These are phyloP conservation scores for Aspergillus sp. DNA, from an alignment of 2,329 filamentous ascomycete species.

Conservation along the genomic window DNA sequence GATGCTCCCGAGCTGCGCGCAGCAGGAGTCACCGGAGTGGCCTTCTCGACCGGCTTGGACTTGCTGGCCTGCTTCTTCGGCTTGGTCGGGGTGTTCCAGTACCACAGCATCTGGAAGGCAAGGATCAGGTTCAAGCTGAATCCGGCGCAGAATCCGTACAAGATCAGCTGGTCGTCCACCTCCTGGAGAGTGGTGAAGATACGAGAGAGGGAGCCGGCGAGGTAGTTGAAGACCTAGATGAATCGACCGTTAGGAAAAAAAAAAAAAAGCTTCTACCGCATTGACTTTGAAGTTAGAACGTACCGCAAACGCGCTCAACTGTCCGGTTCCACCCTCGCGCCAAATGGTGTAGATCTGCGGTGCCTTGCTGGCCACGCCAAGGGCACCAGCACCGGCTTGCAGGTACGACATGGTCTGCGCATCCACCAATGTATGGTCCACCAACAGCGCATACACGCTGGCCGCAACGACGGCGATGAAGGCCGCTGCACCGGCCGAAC, in stretches of 20 bases:
- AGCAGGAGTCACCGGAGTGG: constrained; percentile 23
- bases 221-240: constrained; percentile 91
- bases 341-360: constrained; percentile 90
- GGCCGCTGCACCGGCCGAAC: constrained; percentile 65
- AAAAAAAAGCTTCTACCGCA: neutral
- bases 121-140: constrained; percentile 87
- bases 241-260: neutral
- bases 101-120: constrained; percentile 88
- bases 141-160: constrained; percentile 90
- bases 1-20: constrained; percentile 43
- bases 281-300: constrained; percentile 36
- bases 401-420: constrained; percentile 68
- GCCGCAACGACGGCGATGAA: constrained; percentile 77
- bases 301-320: constrained; percentile 95
- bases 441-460: constrained; percentile 69
- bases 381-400: constrained; percentile 77
- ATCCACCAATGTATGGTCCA: constrained; percentile 60
- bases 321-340: constrained; percentile 82
- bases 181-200: constrained; percentile 98
- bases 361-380: constrained; percentile 86
- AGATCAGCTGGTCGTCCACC: constrained; percentile 92
- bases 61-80: constrained; percentile 28
- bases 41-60: constrained; percentile 28
- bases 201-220: constrained; percentile 84
- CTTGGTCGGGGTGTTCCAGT: constrained; percentile 72